phyloP scores from a whole-genome alignment of 2,329 filamentous ascomycete genomes.

The Chrysoporthe deuterocubensis region DNA sequence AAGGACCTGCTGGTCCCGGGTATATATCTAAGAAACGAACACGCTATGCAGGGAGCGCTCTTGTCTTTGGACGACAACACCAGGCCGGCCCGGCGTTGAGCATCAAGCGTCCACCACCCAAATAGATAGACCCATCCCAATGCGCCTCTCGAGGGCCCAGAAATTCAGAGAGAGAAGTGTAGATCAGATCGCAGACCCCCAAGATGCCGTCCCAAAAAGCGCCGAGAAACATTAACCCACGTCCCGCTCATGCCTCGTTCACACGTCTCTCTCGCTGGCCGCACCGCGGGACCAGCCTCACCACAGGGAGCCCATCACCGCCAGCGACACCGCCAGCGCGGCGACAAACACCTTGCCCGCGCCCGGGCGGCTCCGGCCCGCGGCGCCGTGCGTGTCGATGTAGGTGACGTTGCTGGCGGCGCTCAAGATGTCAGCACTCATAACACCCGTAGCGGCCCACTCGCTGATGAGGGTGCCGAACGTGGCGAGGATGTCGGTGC shows the following conservation, averaged over 20 bases:
- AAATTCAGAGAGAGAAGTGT: not conserved
- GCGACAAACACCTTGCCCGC: constrained; percentile 21
- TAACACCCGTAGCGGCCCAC: constrained; percentile 48
- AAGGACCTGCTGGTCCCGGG: constrained; percentile 6
- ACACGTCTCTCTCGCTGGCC: not conserved
- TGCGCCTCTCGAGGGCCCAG: too few relatives aligned
- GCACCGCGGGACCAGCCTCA: not conserved
- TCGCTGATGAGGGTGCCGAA: constrained; percentile 54
- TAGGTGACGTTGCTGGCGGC: constrained; percentile 42
- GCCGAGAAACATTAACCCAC: not conserved
- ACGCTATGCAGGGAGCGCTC: constrained; percentile 9
- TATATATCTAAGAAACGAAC: constrained; percentile 12
- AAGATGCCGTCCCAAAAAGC: not conserved
- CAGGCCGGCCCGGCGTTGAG: constrained; percentile 10
- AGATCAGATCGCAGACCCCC: not conserved
- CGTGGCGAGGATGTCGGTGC: constrained; percentile 61
- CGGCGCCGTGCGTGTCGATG: constrained; percentile 36
- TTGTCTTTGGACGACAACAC: not conserved
- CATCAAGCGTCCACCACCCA: not conserved
- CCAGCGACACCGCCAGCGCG: constrained; percentile 21
- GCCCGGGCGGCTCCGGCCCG: not conserved
- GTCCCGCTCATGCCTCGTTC: not conserved
- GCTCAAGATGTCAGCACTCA: constrained; percentile 41
- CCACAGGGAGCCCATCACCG: constrained; percentile 1
- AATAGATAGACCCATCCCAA: not conserved